phyloP scores from a whole-genome alignment of 2,329 filamentous ascomycete genomes.

The Metarhizium album region DNA sequence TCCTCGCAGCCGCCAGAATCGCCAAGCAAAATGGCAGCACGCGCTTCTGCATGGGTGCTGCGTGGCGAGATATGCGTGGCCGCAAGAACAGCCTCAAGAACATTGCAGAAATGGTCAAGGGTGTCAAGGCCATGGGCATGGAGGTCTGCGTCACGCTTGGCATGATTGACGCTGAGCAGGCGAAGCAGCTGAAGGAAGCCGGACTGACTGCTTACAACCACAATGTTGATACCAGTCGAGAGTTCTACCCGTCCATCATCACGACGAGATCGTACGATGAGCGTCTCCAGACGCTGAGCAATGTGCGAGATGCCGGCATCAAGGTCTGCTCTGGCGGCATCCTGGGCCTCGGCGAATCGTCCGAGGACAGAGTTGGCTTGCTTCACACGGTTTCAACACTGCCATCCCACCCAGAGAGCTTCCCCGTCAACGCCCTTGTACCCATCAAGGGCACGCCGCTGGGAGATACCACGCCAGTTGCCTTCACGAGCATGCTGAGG shows the following conservation, averaged over 20 bases:
- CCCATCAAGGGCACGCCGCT: slow-evolving; percentile 85
- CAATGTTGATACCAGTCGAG: slow-evolving; percentile 82
- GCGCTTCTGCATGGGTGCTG: slow-evolving; percentile 90
- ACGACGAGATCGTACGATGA: slow-evolving; percentile 82
- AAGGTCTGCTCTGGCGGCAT: slow-evolving; percentile 89
- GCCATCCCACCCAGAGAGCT: slow-evolving; percentile 75
- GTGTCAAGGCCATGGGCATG: slow-evolving; percentile 73
- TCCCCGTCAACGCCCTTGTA: slow-evolving; percentile 84
- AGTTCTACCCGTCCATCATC: slow-evolving; percentile 81
- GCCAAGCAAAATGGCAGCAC: slow-evolving; percentile 80
- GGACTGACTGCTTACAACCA: slow-evolving; percentile 90
- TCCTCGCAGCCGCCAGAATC: slow-evolving; percentile 64
- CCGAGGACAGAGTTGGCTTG: slow-evolving; percentile 70
- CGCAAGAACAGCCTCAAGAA: slow-evolving; percentile 75
- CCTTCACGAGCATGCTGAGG: slow-evolving; percentile 68
- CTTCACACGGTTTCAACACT: slow-evolving; percentile 74
- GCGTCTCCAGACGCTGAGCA: slow-evolving; percentile 63
- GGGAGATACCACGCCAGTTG: slow-evolving; percentile 60
- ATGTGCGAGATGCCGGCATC: slow-evolving; percentile 78
- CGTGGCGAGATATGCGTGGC: slow-evolving; percentile 89
- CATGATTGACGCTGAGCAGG: slow-evolving; percentile 78
- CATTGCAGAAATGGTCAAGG: slow-evolving; percentile 76
- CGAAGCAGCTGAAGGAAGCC: slow-evolving; percentile 69
- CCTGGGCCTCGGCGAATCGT: slow-evolving; percentile 69
- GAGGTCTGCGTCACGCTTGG: slow-evolving; percentile 89